Percentiles rank a stretch among this genome's conserved stretches.
phyloP scores from a whole-genome alignment of 306 rosid species.

The Vicia faba region DNA sequence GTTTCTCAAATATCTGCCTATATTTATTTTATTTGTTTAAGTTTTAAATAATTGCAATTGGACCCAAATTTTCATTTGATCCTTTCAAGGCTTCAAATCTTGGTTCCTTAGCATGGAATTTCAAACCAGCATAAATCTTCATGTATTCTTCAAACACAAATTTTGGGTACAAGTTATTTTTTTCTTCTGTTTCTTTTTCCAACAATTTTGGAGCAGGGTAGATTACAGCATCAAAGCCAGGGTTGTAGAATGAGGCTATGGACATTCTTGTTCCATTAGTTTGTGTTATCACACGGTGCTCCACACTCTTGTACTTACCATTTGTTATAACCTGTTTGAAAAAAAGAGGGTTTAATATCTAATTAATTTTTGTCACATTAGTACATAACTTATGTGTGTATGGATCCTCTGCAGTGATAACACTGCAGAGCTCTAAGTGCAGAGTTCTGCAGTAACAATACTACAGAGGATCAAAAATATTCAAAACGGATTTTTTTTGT shows the following conservation, averaged over 20 bases:
- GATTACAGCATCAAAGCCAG: constrained; percentile 85
- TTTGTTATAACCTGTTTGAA: constrained; percentile 71
- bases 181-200: constrained; percentile 66
- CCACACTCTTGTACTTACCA: constrained; percentile 90
- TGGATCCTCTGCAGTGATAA: neutral
- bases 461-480: too few relatives aligned
- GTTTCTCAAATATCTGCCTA: too few relatives aligned
- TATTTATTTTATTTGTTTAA: neutral
- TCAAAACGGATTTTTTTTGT: too few relatives aligned
- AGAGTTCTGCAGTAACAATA: too few relatives aligned
- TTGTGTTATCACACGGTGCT: constrained; percentile 85
- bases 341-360: neutral
- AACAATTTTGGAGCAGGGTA: constrained; percentile 73
- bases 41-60: constrained; percentile 66
- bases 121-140: constrained; percentile 72
- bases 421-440: neutral
- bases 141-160: constrained; percentile 90
- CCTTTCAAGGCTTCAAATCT: constrained; percentile 84
- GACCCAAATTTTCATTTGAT: constrained; percentile 45
- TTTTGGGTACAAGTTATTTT: constrained; percentile 73
- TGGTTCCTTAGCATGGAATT: constrained; percentile 83
- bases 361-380: neutral
- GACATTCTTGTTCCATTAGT: constrained; percentile 82
- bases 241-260: constrained; percentile 90
- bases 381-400: neutral